Evolutionary conservation across 352 stramenopile genomes (phyloP), one percentile per base, ranked within the genome.

Genomic region (Saprolegnia parasitica): DNA sequence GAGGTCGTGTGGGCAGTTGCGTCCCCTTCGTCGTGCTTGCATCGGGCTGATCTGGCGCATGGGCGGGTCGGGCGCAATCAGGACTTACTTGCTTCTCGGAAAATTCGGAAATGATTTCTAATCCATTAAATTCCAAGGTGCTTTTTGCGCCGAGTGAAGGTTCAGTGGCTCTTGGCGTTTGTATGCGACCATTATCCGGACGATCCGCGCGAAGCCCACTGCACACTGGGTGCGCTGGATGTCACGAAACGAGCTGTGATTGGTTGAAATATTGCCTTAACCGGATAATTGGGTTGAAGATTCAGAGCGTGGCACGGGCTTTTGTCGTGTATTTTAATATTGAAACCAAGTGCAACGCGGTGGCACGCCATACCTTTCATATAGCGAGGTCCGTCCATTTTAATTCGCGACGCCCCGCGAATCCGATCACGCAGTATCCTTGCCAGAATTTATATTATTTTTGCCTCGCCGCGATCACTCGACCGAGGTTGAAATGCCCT

Each of bases 1-100:
- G 68, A 93, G 90, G 63, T 95, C 87, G 75, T 95, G 87, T 39
- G 46, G 63, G 50, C 63, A 70, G 39, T 70, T 40, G 35, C 63
- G 63, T 70, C 54, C 54, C 37, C 63, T 26, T 70, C 63, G 63
- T 60, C 63, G 21, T 45, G 63, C 50, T 49, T 52, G 32, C 63
- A 70, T 70, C 18, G 40, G n/a, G 21, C 13, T 49, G 18, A 56
- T 39, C 32, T 58, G 46, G 23, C 26, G 50, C 63, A 70, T 70
- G 46, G 10, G 61, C 9, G 37, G 20, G 37, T 39, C 13, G 21
- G 15, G 46, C 29, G 18, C 37, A 21, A 46, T 47, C 10, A 24
- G 45, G 61, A 46, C 18, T 35, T 57, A 37, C 13, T 37, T n/a
- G 1, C 26, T 29, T 11, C 21, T 23, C 24, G 20, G 63, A 47